Percentiles rank a stretch among this genome's conserved stretches.
Evolutionary conservation across 352 stramenopile species (phyloP).

Genomic region (Globisporangium barbulae): DNA sequence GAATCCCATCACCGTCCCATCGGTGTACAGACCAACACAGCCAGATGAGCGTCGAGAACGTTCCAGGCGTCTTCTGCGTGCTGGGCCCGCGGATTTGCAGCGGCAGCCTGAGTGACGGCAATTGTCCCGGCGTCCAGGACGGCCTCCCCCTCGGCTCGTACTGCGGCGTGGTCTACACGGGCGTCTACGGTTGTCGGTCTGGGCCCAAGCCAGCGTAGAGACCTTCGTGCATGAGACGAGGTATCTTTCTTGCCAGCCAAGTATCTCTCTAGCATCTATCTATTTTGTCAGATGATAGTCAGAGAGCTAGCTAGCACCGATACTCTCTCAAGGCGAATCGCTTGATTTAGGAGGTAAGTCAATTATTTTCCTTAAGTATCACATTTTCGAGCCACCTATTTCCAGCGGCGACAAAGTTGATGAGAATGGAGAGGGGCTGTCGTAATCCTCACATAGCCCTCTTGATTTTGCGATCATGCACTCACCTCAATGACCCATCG

Average conservation of each 20-base stretch:
- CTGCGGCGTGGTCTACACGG: conserved; percentile 12
- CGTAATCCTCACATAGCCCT: neutral
- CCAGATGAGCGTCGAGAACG: conserved; percentile 15
- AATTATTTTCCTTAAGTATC: neutral
- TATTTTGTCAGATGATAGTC: neutral
- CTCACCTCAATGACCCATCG: neutral
- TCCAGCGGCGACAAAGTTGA: neutral
- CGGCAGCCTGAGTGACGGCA: conserved; percentile 2
- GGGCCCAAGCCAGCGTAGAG: neutral
- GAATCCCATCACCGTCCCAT: neutral
- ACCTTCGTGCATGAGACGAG: neutral
- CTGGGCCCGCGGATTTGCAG: conserved; percentile 6
- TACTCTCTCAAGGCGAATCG: neutral
- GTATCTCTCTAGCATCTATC: neutral
- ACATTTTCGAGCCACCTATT: neutral
- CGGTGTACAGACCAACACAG: neutral
- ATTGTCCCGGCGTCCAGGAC: conserved; percentile 7
- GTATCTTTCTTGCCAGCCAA: neutral
- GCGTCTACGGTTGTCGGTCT: conserved; percentile 7
- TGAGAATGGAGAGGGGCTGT: no score
- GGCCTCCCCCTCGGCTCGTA: neutral
- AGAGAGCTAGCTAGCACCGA: neutral
- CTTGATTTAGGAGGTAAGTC: neutral
- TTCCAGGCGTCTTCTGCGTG: conserved; percentile 13
- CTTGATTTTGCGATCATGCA: neutral